Base-by-base conservation (phyloP, 306 rosid genomes). In the Cyamopsis tetragonoloba region DNA sequence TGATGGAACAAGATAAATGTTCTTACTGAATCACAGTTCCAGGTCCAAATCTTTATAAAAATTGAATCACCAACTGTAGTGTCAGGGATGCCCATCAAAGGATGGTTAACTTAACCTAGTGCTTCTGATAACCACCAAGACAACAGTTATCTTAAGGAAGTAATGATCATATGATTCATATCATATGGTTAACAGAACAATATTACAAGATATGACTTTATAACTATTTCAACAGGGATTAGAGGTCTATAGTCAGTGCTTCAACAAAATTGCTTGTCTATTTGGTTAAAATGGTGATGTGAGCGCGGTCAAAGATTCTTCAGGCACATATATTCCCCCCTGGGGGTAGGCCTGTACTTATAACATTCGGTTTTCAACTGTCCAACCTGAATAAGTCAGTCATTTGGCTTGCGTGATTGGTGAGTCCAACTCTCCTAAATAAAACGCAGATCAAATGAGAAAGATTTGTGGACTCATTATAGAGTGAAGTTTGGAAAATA, bases 211-310 rank as follows among this genome's bases (percentile, higher is more conserved):
- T 13, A 43, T 50, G 26, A 9, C 39, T 23, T 5, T 58, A 47
- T 58, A 7, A 14, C 14, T 63, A 43, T 43, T 8, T 2, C 6
- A 17, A 30, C 58, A 30, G 31, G 28, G 4, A 63, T 55, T 41
- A 15, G 20, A 68, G 3, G 3, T 14, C 48, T 44, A 5, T 31
- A 34, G 56, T n/a, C n/a, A n/a, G n/a, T 34, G 13, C 54, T 27
- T 26, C 46, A 26, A 30, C 13, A 8, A 65, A n/a, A 23, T 57
- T 41, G 43, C 30, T 50, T 75, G 38, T 27, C 79, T 51, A 49
- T 54, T 48, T 39, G 8, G 28, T 24, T 67, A 10, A 34, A 49
- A 49, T 5, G 27, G 22, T 31, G 49, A 22, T 42, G 43, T 68
- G 51, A 60, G 43, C 22, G 49, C 0, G 17, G 15, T 57, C 51